Conservation (phyloP, 2,329 filamentous ascomycete genomes). For the Talaromyces islandicus region DNA sequence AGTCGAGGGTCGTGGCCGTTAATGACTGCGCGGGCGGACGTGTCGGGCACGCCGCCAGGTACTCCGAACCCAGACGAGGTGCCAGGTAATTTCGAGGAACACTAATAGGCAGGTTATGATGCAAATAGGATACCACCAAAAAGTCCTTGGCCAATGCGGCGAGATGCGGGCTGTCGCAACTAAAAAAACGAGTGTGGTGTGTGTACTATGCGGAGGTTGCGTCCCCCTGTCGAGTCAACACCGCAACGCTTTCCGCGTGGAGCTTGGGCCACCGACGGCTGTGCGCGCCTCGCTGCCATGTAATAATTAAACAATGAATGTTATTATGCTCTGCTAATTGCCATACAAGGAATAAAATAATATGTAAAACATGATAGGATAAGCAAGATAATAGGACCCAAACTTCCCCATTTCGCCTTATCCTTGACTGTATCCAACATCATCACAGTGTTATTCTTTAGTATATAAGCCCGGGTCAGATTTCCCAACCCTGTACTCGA, state of each 20-base stretch:
- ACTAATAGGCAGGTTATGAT: background rate
- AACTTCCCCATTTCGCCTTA: background rate
- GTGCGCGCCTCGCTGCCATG: background rate
- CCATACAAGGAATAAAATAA: background rate
- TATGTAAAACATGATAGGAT: background rate
- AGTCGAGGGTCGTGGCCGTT: constrained; percentile 1
- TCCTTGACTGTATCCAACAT: background rate
- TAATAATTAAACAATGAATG: background rate
- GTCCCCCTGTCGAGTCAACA: constrained; percentile 15
- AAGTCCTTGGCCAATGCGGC: background rate
- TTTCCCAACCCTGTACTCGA: background rate
- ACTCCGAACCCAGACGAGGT: background rate
- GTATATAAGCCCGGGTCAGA: background rate
- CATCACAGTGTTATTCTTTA: background rate
- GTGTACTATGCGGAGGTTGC: constrained; percentile 7
- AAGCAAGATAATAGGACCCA: too few species aligned
- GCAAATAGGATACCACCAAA: background rate
- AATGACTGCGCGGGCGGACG: constrained; percentile 6
- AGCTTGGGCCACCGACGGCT: constrained; percentile 29
- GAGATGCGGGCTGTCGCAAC: background rate
- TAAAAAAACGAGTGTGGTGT: background rate
- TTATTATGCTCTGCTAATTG: background rate
- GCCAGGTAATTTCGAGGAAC: background rate
- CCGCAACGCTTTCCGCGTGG: constrained; percentile 24
- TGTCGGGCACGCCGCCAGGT: constrained; percentile 5